Evolutionary conservation across 257 asterid species (phyloP).

Genomic region (Przewalskia tangutica): DNA sequence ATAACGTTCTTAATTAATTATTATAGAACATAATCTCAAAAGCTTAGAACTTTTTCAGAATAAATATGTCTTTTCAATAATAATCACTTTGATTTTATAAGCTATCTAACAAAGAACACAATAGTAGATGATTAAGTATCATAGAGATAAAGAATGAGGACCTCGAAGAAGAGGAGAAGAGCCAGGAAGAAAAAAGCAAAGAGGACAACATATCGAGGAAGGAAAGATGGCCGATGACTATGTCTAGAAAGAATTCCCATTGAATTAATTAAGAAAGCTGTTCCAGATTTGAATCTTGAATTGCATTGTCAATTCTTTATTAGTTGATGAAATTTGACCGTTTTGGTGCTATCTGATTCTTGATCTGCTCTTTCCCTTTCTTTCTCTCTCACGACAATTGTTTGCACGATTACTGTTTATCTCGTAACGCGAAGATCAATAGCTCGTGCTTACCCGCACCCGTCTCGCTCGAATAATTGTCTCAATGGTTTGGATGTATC

Average conservation of each 20-base stretch:
- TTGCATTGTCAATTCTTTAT: not conserved
- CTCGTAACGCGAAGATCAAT: not conserved
- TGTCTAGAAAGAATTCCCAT: constrained; percentile 27
- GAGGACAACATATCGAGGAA: constrained; percentile 34
- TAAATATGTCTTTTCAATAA: not conserved
- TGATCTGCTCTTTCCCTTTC: not conserved
- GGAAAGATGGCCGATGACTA: constrained; percentile 6
- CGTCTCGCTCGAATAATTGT: constrained; percentile 8
- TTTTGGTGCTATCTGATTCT: not conserved
- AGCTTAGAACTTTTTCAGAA: not conserved
- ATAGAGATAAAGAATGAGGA: not conserved
- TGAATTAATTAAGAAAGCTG: not conserved
- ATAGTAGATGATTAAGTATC: not conserved
- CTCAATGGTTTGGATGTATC: not conserved
- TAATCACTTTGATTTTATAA: not conserved
- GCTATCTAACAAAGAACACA: not conserved
- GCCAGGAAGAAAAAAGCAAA: constrained; percentile 21
- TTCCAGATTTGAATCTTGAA: not conserved
- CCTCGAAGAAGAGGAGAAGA: constrained; percentile 39
- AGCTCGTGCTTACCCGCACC: constrained; percentile 1
- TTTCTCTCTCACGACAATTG: not conserved
- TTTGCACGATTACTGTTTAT: not conserved
- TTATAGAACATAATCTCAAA: too few relatives aligned
- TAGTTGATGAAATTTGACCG: not conserved
- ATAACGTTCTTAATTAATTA: too few relatives aligned